Evolutionary conservation across 2,329 filamentous ascomycete species (phyloP).

Genomic region (Penicillium sp.): DNA sequence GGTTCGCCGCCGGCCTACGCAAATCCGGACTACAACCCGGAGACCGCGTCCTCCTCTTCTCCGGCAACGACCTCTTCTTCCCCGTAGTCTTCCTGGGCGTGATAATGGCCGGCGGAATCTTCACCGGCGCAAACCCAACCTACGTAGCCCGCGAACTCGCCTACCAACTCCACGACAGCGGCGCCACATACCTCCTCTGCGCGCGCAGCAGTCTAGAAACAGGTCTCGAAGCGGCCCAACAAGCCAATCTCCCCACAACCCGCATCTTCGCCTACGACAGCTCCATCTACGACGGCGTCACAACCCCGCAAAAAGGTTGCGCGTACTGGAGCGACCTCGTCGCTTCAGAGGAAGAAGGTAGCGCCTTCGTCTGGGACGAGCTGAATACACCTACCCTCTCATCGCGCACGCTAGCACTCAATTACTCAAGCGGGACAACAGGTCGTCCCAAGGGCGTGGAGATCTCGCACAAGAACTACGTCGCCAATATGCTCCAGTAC

Average conservation of each 20-base stretch:
- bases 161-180: constrained; percentile 72
- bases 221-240: constrained; percentile 64
- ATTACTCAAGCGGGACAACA: constrained; percentile 74
- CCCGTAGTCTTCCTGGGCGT: constrained; percentile 69
- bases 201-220: constrained; percentile 60
- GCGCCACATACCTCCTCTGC: constrained; percentile 63
- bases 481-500: constrained; percentile 67
- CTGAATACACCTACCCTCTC: constrained; percentile 43
- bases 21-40: constrained; percentile 64
- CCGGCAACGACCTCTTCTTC: constrained; percentile 71
- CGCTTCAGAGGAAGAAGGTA: constrained; percentile 52
- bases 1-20: constrained; percentile 67
- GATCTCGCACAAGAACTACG: constrained; percentile 74
- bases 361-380: constrained; percentile 61
- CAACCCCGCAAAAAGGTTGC: constrained; percentile 43
- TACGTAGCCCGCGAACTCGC: constrained; percentile 71
- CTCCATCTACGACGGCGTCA: constrained; percentile 48
- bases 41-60: constrained; percentile 72
- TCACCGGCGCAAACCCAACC: constrained; percentile 71
- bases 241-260: constrained; percentile 55
- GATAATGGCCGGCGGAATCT: constrained; percentile 75
- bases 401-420: constrained; percentile 59
- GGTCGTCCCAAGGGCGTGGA: constrained; percentile 82
- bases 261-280: constrained; percentile 68
- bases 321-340: constrained; percentile 66